Base-by-base conservation (phyloP, 768 basidiomycete species). In the Auriscalpium vulgare region DNA sequence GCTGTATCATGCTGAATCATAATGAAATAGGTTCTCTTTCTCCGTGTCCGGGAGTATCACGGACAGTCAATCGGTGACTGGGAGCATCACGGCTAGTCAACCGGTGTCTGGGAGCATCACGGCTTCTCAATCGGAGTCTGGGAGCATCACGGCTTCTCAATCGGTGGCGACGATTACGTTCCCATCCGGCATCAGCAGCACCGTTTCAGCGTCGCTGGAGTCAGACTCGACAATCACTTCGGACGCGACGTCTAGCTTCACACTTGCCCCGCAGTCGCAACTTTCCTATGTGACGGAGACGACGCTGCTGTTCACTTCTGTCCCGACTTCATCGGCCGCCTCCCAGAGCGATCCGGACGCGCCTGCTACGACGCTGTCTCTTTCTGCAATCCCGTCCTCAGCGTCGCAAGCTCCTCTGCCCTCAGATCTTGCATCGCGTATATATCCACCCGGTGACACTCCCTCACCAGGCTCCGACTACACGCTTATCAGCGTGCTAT, bases 401-500 rank as follows among this genome's bases (percentile, higher is more conserved):
- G 3, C 66, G 6, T 54, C 69, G 1, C 51, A 57, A 3, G 60
- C 66, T 10, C 58, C 81, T 0, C 72, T 90, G 11, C 88, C 89
- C 0, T 68, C 75, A 0, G 77, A 76, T 52, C 70, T 89, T 10
- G 85, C 90, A n/a, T 68, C 62, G 13, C 71, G 77, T 56, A 88
- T 91, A 53, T 81, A 73, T 54, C 81, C 87, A 53, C 58, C 54
- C 9, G 3, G 57, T 58, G 66, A 50, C 17, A 66, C 50, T 38
- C 59, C 55, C 21, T 62, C 59, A 19, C 71, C 69, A 58, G 56
- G 80, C 35, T 53, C 47, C 13, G 75, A 68, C 0, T 78, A 72
- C 56, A 74, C 76, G 10, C 57, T 84, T 57, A 80, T 92, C 67
- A 86, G 78, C 51, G 63, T 95, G 43, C 63, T 90, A 58, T 87